Base-by-base conservation (phyloP, 1,284 basidiomycete genomes). In the Cystobasidium pallidum region DNA sequence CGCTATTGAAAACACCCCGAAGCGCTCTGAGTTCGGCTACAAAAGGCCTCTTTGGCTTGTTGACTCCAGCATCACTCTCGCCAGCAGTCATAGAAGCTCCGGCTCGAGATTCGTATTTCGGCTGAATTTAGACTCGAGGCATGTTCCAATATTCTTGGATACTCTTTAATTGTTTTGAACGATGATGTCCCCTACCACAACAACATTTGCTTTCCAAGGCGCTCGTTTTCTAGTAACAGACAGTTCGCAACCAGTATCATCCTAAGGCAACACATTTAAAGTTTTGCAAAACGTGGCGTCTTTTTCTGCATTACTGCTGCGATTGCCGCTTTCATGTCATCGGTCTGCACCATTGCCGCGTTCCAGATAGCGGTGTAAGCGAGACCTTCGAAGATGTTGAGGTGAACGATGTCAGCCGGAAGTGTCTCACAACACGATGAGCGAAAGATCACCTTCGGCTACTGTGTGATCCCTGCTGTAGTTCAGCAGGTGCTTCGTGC, bases 321-420 rank as follows among this genome's bases (percentile, higher is more conserved):
- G 78, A 85, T 82, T 13, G 84, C 83, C 7, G 79, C 76, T 0
- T 76, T 64, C 34, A 83, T 80, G 76, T 84, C 83, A 74, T 84
- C 81, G 1, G 89, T 88, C 81, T 92, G 88, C 2, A 92, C 80
- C 80, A 88, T 86, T 30, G 84, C 84, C 36, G 85, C 82, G 80
- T 92, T 93, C 91, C 91, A 92, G 0, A 86, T 85, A 0, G 87
- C 87, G 0, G 89, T 91, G 78, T 92, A 94, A 24, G 86, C 85
- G 61, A 95, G 83, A 54, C 62, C 62, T 64, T 26, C 2, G 11
- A 15, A 28, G 13, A 28, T 24, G 17, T n/a, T 3, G 26, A 17
- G 7, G 15, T 24, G n/a, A 39, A 3, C 32, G 11, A 7, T 21
- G 11, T 61, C 34, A 61, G 39, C 39, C 30, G 30, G 34, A 19